These are phyloP conservation scores for Pyricularia sp. DNA, from an alignment of 2,329 filamentous ascomycete genomes.

Conservation along the genomic window DNA sequence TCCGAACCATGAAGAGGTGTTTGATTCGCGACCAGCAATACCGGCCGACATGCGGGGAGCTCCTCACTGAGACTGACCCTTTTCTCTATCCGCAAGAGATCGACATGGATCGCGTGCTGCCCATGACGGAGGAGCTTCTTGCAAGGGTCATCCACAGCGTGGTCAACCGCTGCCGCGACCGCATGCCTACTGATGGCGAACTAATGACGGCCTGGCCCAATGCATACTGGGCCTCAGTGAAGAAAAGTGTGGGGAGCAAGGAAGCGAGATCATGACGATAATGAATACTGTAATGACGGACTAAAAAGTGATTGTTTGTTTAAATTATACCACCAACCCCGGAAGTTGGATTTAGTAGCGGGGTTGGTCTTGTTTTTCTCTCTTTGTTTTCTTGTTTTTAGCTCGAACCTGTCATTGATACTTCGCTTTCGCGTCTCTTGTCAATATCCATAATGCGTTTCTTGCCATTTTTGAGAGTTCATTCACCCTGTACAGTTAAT, in stretches of 20 bases:
- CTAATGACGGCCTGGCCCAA: slow-evolving; percentile 41
- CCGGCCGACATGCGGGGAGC: slow-evolving; percentile 50
- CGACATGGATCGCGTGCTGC: slow-evolving; percentile 35
- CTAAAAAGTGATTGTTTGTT: background rate
- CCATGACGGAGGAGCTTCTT: slow-evolving; percentile 49
- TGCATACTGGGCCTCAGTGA: slow-evolving; percentile 48
- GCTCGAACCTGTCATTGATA: background rate
- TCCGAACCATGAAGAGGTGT: slow-evolving; percentile 50
- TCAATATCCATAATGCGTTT: background rate
- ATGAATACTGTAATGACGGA: background rate
- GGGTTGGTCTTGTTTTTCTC: slow-evolving; percentile 9
- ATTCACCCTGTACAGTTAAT: background rate
- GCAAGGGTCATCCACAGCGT: slow-evolving; percentile 50
- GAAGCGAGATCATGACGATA: slow-evolving; percentile 23
- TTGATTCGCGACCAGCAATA: slow-evolving; percentile 48
- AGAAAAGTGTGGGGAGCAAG: slow-evolving; percentile 15
- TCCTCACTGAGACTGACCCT: slow-evolving; percentile 44
- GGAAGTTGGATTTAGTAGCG: background rate
- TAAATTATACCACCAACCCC: background rate
- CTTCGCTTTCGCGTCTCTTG: background rate
- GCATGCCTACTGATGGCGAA: slow-evolving; percentile 46
- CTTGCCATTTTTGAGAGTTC: background rate
- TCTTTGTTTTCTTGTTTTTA: slow-evolving; percentile 2
- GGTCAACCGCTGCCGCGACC: slow-evolving; percentile 42
- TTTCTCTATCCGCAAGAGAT: slow-evolving; percentile 52